Conservation (phyloP, 768 basidiomycete genomes). For the Hericium rajendrae region DNA sequence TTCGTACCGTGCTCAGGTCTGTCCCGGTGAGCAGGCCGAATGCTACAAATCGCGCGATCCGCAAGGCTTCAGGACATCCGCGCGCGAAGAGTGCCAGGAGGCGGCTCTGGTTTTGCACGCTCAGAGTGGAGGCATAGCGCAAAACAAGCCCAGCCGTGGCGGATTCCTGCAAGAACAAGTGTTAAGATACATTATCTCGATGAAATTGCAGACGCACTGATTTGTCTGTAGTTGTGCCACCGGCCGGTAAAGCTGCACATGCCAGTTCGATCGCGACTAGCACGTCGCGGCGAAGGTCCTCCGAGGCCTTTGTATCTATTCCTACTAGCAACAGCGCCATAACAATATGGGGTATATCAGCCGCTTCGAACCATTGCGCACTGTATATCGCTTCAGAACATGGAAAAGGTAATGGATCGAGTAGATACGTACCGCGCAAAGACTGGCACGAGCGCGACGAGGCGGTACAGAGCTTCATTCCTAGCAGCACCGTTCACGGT, state of each 20-base stretch:
- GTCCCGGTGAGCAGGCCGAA: constrained; percentile 34
- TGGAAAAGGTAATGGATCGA: too few relatives aligned
- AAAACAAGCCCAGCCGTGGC: constrained; percentile 37
- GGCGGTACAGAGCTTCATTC: neutral
- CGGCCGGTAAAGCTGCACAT: constrained; percentile 30
- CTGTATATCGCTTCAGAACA: too few relatives aligned
- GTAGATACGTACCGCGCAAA: neutral
- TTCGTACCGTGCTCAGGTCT: constrained; percentile 1
- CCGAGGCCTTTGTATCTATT: constrained; percentile 40
- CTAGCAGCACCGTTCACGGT: neutral
- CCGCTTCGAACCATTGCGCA: constrained; percentile 23
- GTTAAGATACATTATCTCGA: too few relatives aligned
- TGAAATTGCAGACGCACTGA: neutral
- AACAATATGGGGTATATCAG: constrained; percentile 40
- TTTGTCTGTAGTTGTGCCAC: neutral
- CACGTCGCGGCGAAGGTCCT: constrained; percentile 37
- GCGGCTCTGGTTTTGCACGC: constrained; percentile 39
- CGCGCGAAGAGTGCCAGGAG: constrained; percentile 41
- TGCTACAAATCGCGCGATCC: constrained; percentile 52
- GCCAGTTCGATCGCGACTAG: constrained; percentile 37
- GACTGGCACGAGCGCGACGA: neutral
- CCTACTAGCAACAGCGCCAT: constrained; percentile 43
- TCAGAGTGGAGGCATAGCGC: constrained; percentile 28
- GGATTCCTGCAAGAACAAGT: constrained; percentile 29
- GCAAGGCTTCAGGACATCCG: constrained; percentile 38